Evolutionary conservation across 129 eudicot genomes (phyloP).

Genomic region (Arctium minus): DNA sequence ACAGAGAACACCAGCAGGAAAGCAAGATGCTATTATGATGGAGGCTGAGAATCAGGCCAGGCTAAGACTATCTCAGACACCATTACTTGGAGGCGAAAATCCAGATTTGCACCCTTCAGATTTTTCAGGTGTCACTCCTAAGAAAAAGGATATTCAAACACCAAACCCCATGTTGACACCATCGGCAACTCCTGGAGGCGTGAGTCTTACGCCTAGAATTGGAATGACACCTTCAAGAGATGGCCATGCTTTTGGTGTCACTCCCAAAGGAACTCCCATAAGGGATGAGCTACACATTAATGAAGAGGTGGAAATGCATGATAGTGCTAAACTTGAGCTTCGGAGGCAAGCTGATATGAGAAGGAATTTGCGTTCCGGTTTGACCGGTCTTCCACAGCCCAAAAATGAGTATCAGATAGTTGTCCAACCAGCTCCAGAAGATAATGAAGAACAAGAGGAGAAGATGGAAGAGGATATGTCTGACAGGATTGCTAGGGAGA

Average conservation of each 20-base stretch:
- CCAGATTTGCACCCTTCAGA: slow-evolving; percentile 96
- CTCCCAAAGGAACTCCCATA: slow-evolving; percentile 95
- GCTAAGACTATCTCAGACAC: slow-evolving; percentile 86
- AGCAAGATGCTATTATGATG: slow-evolving; percentile 97
- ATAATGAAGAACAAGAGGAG: slow-evolving; percentile 81
- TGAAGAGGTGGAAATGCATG: slow-evolving; percentile 85
- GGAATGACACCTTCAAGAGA: slow-evolving; percentile 90
- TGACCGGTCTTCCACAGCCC: slow-evolving; percentile 85
- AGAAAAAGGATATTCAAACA: slow-evolving; percentile 78
- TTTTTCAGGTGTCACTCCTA: slow-evolving; percentile 97
- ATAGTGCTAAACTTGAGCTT: slow-evolving; percentile 59
- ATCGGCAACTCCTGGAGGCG: slow-evolving; percentile 73
- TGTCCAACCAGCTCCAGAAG: slow-evolving; percentile 65
- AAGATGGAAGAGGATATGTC: slow-evolving; percentile 99
- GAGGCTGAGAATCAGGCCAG: slow-evolving; percentile 96
- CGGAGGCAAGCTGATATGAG: slow-evolving; percentile 62
- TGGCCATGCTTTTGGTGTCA: slow-evolving; percentile 62
- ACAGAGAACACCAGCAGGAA: slow-evolving; percentile 93
- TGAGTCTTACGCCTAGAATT: slow-evolving; percentile 74
- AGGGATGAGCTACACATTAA: slow-evolving; percentile 90
- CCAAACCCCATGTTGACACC: slow-evolving; percentile 93
- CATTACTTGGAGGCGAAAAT: slow-evolving; percentile 93
- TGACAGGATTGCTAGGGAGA: slow-evolving; percentile 83
- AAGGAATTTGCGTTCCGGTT: slow-evolving; percentile 71
- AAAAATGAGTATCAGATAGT: slow-evolving; percentile 90